Evolutionary conservation across 2,329 filamentous ascomycete genomes (phyloP).

Genomic region (Arthrobotrys sinensis): DNA sequence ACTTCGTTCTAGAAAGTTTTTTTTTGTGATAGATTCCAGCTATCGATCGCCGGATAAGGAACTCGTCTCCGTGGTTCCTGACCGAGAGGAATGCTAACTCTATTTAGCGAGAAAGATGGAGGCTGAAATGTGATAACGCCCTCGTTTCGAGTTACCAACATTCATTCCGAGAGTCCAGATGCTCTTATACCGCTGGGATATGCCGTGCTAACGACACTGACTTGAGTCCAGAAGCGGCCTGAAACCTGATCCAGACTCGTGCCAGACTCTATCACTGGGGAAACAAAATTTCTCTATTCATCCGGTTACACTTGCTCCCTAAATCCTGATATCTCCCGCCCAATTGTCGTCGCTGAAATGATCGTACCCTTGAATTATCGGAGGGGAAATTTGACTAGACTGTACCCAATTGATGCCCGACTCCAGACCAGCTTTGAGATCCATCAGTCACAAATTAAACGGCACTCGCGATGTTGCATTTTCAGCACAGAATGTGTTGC

Average conservation of each 20-base stretch:
- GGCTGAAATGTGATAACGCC: background rate
- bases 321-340: no score
- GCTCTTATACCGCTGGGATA: no score
- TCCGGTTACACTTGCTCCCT: no score
- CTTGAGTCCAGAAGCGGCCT: slow-evolving; percentile 1
- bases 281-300: background rate
- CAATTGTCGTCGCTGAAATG: no score
- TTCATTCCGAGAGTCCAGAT: slow-evolving; percentile 5
- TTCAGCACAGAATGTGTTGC: no score
- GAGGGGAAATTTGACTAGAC: no score
- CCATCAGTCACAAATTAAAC: no score
- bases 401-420: no score
- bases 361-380: no score
- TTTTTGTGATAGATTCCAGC: background rate
- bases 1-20: background rate
- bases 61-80: slow-evolving; percentile 13
- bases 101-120: slow-evolving; percentile 38
- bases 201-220: background rate
- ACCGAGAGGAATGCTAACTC: slow-evolving; percentile 17
- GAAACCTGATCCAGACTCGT: slow-evolving; percentile 12
- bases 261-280: background rate
- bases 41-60: slow-evolving; percentile 38
- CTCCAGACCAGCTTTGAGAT: no score
- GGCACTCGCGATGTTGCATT: no score
- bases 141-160: slow-evolving; percentile 21